Base-by-base conservation (phyloP, 1,139 yeast species). In the Candida glucosophila region DNA sequence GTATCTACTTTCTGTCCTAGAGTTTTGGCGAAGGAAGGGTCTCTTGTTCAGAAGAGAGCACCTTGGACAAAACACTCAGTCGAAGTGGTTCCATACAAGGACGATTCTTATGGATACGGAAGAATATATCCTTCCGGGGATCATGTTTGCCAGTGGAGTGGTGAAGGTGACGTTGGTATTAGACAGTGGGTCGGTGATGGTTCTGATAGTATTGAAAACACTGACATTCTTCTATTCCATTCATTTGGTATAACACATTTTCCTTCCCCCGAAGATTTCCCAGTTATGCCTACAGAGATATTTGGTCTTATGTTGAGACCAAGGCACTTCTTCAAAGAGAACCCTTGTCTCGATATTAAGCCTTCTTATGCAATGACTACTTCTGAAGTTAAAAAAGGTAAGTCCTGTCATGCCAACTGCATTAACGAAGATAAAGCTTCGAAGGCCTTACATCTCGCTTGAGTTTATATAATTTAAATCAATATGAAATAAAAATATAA, bases 251-350 rank as follows among this genome's bases (percentile, higher is more conserved):
- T 80, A 38, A 77, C 90, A 22, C 93, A 80, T 48, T 77, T 79
- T 71, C 93, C 93, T 34, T 76, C 88, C 8, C 90, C 92, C 34
- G 92, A 80, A 59, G 93, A 80, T 55, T 81, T 79, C 77, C 90
- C 92, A 33, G 73, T 81, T 39, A 80, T 80, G 92, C 92, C 92
- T 26, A 78, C 86, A 20, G 93, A 80, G 56, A 78, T 82, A 43
- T 75, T 78, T 44, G 73, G 77, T 34, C 62, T 81, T 40, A 63
- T 77, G 60, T 60, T 80, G 50, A 70, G 90, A 52, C 92, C 92
- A 41, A 68, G 90, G 50, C 76, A 80, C 54, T 73, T 80, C 58
- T 80, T 80, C 64, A 57, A 64, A 21, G 81, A 76, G 50, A 80
- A 79, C 49, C 92, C 93, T 19, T 80, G 72, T 25, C 63, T 80